These are phyloP conservation scores for Penicillium paneum DNA, from an alignment of 2,329 filamentous ascomycete genomes.

Conservation along the genomic window DNA sequence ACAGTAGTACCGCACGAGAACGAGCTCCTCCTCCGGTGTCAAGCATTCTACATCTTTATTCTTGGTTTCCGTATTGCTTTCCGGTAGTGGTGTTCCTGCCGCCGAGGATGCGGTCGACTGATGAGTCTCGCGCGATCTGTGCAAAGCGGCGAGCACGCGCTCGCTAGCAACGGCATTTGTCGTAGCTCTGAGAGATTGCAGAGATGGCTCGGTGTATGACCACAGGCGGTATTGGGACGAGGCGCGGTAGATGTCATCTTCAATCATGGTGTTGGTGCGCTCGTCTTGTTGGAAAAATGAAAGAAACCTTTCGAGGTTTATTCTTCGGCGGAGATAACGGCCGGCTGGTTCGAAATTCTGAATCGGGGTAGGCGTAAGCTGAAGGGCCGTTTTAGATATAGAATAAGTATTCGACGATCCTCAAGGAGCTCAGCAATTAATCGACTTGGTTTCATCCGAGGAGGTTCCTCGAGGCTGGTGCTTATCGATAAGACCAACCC, in stretches of 20 bases:
- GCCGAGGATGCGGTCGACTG: slow-evolving; percentile 33
- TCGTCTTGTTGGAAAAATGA: neutral
- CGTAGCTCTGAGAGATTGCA: slow-evolving; percentile 68
- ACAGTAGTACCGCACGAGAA: slow-evolving; percentile 77
- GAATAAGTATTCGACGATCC: neutral
- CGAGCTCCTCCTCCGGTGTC: slow-evolving; percentile 76
- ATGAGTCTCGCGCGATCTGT: slow-evolving; percentile 42
- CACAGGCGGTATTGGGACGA: slow-evolving; percentile 89
- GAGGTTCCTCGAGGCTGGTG: neutral
- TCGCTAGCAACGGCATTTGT: slow-evolving; percentile 78
- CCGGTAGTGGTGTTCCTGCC: slow-evolving; percentile 29
- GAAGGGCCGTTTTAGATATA: neutral
- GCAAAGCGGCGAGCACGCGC: slow-evolving; percentile 58
- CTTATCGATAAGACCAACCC: slow-evolving; percentile 3
- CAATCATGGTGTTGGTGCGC: slow-evolving; percentile 59
- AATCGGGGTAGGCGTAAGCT: no score
- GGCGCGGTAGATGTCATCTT: slow-evolving; percentile 86
- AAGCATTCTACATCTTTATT: slow-evolving; percentile 64
- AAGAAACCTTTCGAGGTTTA: neutral
- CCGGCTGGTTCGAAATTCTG: neutral
- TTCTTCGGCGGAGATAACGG: neutral
- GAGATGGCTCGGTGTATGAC: slow-evolving; percentile 77
- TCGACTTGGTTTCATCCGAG: neutral
- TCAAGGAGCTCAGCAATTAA: neutral
- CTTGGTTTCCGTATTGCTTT: slow-evolving; percentile 34